phyloP scores from a whole-genome alignment of 306 rosid species.

The Quercus agrifolia region DNA sequence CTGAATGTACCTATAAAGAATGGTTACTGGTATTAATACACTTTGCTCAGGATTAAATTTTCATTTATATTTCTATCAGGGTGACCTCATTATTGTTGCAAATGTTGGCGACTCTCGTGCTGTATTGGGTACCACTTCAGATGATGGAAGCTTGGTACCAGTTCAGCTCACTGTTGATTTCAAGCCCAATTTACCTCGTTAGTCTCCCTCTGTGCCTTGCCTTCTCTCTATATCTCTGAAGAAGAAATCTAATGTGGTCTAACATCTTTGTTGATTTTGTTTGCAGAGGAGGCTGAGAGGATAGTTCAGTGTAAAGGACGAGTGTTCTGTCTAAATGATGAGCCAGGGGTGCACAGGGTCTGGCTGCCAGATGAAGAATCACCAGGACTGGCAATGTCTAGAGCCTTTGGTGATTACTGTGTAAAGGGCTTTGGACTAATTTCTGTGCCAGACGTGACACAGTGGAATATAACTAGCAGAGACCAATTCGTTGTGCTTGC shows the following conservation, averaged over 20 bases:
- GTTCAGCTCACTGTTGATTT: slow-evolving; percentile 88
- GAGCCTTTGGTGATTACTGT: slow-evolving; percentile 92
- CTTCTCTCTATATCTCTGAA: neutral
- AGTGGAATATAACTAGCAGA: slow-evolving; percentile 45
- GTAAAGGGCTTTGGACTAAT: slow-evolving; percentile 76
- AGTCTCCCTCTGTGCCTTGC: slow-evolving; percentile 22
- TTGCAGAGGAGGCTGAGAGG: slow-evolving; percentile 87
- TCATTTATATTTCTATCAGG: slow-evolving; percentile 32
- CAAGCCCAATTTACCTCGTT: slow-evolving; percentile 93
- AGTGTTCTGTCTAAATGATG: slow-evolving; percentile 73
- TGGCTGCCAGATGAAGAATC: slow-evolving; percentile 74
- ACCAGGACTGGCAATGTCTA: slow-evolving; percentile 90
- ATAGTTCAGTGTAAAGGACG: slow-evolving; percentile 74
- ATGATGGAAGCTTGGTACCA: slow-evolving; percentile 61
- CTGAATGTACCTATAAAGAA: neutral
- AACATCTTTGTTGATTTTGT: neutral
- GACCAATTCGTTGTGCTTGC: slow-evolving; percentile 88
- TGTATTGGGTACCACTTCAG: slow-evolving; percentile 69
- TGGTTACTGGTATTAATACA: neutral
- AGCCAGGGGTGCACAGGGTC: slow-evolving; percentile 78
- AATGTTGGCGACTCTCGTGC: slow-evolving; percentile 97
- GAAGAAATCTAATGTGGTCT: neutral
- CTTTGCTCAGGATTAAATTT: neutral
- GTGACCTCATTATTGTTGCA: slow-evolving; percentile 63
- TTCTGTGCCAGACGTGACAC: slow-evolving; percentile 85